Evolutionary conservation across 352 stramenopile genomes (phyloP).

Genomic region (Globisporangium barbulae): DNA sequence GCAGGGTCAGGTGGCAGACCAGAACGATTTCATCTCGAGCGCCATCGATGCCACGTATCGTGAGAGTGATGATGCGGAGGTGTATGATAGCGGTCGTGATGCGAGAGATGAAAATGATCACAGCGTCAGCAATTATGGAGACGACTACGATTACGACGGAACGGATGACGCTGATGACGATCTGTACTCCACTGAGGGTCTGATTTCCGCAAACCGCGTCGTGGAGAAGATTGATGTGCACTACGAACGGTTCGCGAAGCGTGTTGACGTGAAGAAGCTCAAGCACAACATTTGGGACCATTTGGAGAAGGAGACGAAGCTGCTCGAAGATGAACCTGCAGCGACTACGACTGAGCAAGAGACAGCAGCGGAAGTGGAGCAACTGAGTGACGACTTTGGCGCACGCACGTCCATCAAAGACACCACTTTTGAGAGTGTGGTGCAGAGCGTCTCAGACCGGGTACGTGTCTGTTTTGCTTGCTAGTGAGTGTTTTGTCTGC

Average conservation of each 20-base stretch:
- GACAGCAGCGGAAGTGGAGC: slow-evolving; percentile 12
- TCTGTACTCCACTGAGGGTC: slow-evolving; percentile 46
- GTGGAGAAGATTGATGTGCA: slow-evolving; percentile 94
- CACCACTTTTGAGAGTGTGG: slow-evolving; percentile 89
- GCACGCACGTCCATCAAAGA: slow-evolving; percentile 11
- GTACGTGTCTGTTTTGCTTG: slow-evolving; percentile 29
- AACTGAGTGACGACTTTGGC: slow-evolving; percentile 17
- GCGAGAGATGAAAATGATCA: background rate
- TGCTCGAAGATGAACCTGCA: slow-evolving; percentile 18
- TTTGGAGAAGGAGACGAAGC: slow-evolving; percentile 43
- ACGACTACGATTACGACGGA: slow-evolving; percentile 38
- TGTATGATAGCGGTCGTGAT: slow-evolving; percentile 2
- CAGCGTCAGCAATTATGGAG: slow-evolving; percentile 15
- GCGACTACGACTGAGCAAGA: background rate
- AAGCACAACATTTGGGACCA: slow-evolving; percentile 95
- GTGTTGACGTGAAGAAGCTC: slow-evolving; percentile 96
- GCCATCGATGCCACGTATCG: slow-evolving; percentile 17
- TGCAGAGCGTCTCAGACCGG: slow-evolving; percentile 85
- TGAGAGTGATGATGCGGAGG: slow-evolving; percentile 19
- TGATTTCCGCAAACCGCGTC: slow-evolving; percentile 88
- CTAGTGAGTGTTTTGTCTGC: background rate
- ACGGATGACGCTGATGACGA: slow-evolving; percentile 22
- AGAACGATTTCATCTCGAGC: slow-evolving; percentile 19
- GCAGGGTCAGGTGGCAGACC: slow-evolving; percentile 1
- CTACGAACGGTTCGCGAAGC: slow-evolving; percentile 94